phyloP scores from a whole-genome alignment of 2,329 filamentous ascomycete species.

The Calonectria crousiana region DNA sequence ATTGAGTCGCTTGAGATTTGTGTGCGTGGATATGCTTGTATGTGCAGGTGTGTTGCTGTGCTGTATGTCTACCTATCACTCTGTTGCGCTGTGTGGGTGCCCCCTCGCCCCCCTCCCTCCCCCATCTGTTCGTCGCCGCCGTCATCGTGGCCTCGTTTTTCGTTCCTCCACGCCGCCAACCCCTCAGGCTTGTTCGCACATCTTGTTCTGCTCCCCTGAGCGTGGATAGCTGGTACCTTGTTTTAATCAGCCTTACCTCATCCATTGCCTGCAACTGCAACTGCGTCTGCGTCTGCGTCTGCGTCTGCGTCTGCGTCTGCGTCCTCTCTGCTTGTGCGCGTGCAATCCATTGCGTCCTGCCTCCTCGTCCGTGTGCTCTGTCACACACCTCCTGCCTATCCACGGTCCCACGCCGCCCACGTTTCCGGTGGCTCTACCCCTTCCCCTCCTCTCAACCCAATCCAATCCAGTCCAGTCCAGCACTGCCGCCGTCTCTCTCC shows the following conservation, averaged over 20 bases:
- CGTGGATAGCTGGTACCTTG: constrained; percentile 7
- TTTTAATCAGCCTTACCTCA: background rate
- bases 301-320: constrained; percentile 10
- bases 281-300: constrained; percentile 6
- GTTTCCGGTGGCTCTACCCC: constrained; percentile 3
- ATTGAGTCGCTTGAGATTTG: background rate
- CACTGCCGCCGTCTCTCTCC: constrained; percentile 22
- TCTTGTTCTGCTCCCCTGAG: constrained; percentile 5
- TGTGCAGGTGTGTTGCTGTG: background rate
- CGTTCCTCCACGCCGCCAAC: constrained; percentile 8
- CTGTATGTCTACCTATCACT: background rate
- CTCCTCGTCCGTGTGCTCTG: constrained; percentile 23
- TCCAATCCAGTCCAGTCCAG: constrained; percentile 12
- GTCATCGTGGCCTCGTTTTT: constrained; percentile 11
- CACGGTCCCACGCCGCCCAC: constrained; percentile 28
- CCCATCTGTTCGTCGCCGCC: constrained; percentile 21
- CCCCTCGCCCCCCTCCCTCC: constrained; percentile 11
- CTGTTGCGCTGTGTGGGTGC: background rate
- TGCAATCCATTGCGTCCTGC: constrained; percentile 23
- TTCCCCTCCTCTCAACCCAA: constrained; percentile 32
- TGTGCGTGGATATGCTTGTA: background rate
- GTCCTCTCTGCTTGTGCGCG: constrained; percentile 8
- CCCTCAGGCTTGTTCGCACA: background rate
- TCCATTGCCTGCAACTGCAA: background rate
- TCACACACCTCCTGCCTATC: constrained; percentile 23